Evolutionary conservation across 2,329 filamentous ascomycete species (phyloP), one percentile per base, ranked within the genome.

Genomic region (Nothopassalora personata): DNA sequence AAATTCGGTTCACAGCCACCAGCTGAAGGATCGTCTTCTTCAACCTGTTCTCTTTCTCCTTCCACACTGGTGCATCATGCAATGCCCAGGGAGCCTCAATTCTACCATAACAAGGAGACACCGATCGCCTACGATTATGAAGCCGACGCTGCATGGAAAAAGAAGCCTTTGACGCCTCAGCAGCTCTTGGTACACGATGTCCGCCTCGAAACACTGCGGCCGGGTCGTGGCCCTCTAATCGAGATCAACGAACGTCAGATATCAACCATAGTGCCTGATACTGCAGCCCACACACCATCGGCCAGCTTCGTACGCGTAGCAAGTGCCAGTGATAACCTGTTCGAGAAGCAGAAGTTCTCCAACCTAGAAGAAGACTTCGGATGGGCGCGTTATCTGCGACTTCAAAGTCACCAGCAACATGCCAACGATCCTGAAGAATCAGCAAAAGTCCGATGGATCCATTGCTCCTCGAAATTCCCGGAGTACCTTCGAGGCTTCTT

Each of bases 171-270:
- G 6, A 75, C 74, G 1, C 76, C 75, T 3, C 66, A 70, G 2
- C 73, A 76, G 58, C 60, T 77, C 6, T 70, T 76, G 54, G 69
- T 76, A 28, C 69, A 77, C 62, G 74, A 76, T 61, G 64, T 77
- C 11, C 69, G 71, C 3, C 66, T 76, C 18, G 72, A 76, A 58
- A 60, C 61, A 7, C 66, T 67, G 60, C 64, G 70, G 15, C 59
- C 66, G n/a, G 66, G 72, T 34, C 62, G 64, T n/a, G 69, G 69
- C n/a, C 67, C 70, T 5, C 69, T 74, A 65, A 67, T 77, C 8
- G 74, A 77, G 54, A 72, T 75, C 64, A 69, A 70, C 31, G 74
- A 77, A 55, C 63, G 72, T 3, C 55, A 71, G 5, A 64, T 73
- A 2, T 73, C 74, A 0, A 67, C 66, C 15, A 57, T 77, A 13